These are phyloP conservation scores for Conticribra weissflogii DNA, from an alignment of 108 stramenopile genomes.

Conservation along the genomic window DNA sequence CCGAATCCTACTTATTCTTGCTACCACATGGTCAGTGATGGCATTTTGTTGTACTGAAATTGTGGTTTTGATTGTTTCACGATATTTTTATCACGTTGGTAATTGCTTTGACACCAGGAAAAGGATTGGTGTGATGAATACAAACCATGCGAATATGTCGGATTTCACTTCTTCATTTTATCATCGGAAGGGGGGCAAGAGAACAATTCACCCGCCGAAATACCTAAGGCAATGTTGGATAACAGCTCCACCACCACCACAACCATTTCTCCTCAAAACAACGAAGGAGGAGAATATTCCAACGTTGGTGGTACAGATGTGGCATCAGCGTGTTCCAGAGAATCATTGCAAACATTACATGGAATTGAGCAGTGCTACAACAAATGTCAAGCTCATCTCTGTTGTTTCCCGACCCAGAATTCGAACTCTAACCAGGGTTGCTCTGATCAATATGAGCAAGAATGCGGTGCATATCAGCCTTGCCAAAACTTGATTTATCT, in stretches of 20 bases:
- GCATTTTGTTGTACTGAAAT: not conserved
- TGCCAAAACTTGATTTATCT: slow-evolving; percentile 15
- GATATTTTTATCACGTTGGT: not conserved
- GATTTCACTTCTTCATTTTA: not conserved
- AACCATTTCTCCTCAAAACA: too few relatives aligned
- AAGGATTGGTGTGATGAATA: slow-evolving; percentile 27
- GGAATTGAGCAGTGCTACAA: slow-evolving; percentile 22
- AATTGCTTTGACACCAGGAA: slow-evolving; percentile 5
- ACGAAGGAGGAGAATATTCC: not conserved
- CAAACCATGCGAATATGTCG: slow-evolving; percentile 14
- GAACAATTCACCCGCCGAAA: too few relatives aligned
- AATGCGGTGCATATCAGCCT: slow-evolving; percentile 8
- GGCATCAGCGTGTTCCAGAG: slow-evolving; percentile 9
- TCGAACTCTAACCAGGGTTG: not conserved
- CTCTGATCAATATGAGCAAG: slow-evolving; percentile 6
- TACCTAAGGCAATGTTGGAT: too few relatives aligned
- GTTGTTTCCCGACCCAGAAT: slow-evolving; percentile 5
- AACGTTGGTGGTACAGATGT: not conserved
- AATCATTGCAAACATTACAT: slow-evolving; percentile 6
- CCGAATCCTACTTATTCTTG: slow-evolving; percentile 6
- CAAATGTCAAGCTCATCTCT: slow-evolving; percentile 22
- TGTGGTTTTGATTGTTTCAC: not conserved
- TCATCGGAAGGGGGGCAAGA: not conserved
- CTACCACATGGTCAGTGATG: slow-evolving; percentile 8
- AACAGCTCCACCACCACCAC: too few relatives aligned